Conservation (phyloP, 2,329 filamentous ascomycete species). For the Monilinia vaccinii-corymbosi region DNA sequence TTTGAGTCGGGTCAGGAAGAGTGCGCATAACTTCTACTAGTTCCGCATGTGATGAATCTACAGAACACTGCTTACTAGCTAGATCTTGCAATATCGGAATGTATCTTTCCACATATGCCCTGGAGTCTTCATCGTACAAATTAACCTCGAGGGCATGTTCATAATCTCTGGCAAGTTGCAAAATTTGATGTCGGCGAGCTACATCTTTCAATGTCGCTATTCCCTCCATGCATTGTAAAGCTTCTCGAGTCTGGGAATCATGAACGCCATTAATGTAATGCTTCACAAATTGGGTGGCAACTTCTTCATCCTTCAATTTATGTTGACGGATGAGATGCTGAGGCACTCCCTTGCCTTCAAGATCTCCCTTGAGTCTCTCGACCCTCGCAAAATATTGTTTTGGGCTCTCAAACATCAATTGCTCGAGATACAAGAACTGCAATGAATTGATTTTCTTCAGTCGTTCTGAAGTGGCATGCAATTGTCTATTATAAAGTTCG, state of each 20-base stretch:
- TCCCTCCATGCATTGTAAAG: slow-evolving; percentile 27
- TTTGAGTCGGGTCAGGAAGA: slow-evolving; percentile 34
- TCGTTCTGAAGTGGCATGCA: slow-evolving; percentile 39
- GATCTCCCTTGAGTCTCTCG: slow-evolving; percentile 32
- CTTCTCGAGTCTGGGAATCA: slow-evolving; percentile 36
- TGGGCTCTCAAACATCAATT: slow-evolving; percentile 44
- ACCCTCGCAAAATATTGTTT: slow-evolving; percentile 41
- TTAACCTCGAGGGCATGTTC: slow-evolving; percentile 42
- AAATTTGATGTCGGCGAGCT: slow-evolving; percentile 37
- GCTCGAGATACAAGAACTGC: slow-evolving; percentile 44
- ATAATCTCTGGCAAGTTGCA: slow-evolving; percentile 48
- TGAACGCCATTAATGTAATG: slow-evolving; percentile 47
- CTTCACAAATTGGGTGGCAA: slow-evolving; percentile 29
- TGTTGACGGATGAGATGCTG: slow-evolving; percentile 6
- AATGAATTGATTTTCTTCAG: slow-evolving; percentile 44
- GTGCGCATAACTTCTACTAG: slow-evolving; percentile 24
- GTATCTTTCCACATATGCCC: slow-evolving; percentile 38
- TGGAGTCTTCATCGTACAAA: slow-evolving; percentile 35
- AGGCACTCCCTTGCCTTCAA: slow-evolving; percentile 24
- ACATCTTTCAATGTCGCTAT: slow-evolving; percentile 32
- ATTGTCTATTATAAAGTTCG: slow-evolving; percentile 42
- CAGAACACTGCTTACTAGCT: slow-evolving; percentile 26
- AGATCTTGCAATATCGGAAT: slow-evolving; percentile 38
- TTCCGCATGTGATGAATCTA: slow-evolving; percentile 6
- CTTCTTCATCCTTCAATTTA: slow-evolving; percentile 10